Percentiles rank a stretch among this genome's conserved stretches.
phyloP scores from a whole-genome alignment of 768 basidiomycete species.

The Boletellus ananas region DNA sequence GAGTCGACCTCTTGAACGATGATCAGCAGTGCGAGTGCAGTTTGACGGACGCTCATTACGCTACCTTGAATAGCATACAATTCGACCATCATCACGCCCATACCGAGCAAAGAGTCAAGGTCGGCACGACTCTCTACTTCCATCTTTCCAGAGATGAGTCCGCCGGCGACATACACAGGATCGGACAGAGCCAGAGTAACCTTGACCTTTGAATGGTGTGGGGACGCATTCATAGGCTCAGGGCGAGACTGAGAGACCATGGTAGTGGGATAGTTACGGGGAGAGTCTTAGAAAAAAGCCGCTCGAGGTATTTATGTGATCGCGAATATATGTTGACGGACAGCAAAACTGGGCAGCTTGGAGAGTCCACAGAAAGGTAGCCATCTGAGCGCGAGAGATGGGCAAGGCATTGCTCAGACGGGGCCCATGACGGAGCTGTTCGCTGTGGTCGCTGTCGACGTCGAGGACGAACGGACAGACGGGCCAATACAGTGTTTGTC shows the following conservation, averaged over 20 bases:
- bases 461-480: background rate
- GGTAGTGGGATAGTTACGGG: background rate
- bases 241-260: constrained; percentile 37
- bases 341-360: background rate
- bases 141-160: constrained; percentile 67
- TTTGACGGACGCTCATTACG: background rate
- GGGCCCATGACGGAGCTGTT: constrained; percentile 17
- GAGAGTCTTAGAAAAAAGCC: background rate
- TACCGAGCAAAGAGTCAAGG: constrained; percentile 56
- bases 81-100: constrained; percentile 75
- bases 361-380: constrained; percentile 3
- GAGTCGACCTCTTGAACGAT: constrained; percentile 60
- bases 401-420: constrained; percentile 12
- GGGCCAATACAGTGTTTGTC: constrained; percentile 16
- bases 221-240: constrained; percentile 79
- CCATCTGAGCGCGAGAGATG: constrained; percentile 11
- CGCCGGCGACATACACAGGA: constrained; percentile 61
- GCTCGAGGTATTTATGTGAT: constrained; percentile 10
- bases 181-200: constrained; percentile 59
- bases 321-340: constrained; percentile 8
- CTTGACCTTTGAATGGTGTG: constrained; percentile 75
- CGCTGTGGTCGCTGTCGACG: constrained; percentile 1
- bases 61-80: constrained; percentile 69
- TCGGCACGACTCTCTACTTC: constrained; percentile 78
- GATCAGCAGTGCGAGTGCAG: constrained; percentile 2